A percentile compares a stretch with the other conserved stretches of the same genome.
Conservation (phyloP, 192 early-diverging fungal species). For the Entrophospora sp. region DNA sequence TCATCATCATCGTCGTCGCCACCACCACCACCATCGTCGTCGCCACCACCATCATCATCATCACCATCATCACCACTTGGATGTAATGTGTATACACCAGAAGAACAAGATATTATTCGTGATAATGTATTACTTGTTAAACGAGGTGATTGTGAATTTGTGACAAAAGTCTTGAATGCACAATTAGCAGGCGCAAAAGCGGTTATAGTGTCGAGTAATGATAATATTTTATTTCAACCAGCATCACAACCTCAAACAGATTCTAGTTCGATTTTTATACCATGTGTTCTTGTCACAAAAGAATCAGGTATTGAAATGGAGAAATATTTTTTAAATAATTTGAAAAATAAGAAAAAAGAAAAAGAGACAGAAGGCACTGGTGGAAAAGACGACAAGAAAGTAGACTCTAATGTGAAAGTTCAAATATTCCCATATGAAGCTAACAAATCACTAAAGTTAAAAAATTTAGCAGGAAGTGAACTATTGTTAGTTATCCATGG, state of each 20-base stretch:
- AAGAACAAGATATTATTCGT: slow-evolving; percentile 18
- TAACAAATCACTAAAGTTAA: background rate
- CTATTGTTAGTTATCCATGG: slow-evolving; percentile 11
- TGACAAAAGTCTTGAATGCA: slow-evolving; percentile 33
- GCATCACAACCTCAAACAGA: background rate
- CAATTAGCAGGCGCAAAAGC: slow-evolving; percentile 35
- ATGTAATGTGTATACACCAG: slow-evolving; percentile 26
- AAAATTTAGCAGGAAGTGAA: background rate
- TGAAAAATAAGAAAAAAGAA: background rate
- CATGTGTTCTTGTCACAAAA: slow-evolving; percentile 10
- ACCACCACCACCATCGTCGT: slow-evolving; percentile 3
- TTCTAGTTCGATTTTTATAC: background rate
- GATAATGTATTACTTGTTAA: slow-evolving; percentile 33
- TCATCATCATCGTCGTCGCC: slow-evolving; percentile 18
- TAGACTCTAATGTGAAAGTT: background rate
- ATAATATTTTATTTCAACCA: slow-evolving; percentile 21
- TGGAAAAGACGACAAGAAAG: background rate
- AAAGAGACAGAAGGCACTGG: background rate
- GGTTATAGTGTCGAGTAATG: slow-evolving; percentile 32
- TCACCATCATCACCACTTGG: slow-evolving; percentile 20
- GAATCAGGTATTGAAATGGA: slow-evolving; percentile 10
- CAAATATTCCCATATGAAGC: background rate
- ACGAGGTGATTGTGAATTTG: slow-evolving; percentile 36
- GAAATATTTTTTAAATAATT: background rate
- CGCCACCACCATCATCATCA: no score